phyloP scores from a whole-genome alignment of 495 filamentous ascomycete species.

The Platismatia glauca region DNA sequence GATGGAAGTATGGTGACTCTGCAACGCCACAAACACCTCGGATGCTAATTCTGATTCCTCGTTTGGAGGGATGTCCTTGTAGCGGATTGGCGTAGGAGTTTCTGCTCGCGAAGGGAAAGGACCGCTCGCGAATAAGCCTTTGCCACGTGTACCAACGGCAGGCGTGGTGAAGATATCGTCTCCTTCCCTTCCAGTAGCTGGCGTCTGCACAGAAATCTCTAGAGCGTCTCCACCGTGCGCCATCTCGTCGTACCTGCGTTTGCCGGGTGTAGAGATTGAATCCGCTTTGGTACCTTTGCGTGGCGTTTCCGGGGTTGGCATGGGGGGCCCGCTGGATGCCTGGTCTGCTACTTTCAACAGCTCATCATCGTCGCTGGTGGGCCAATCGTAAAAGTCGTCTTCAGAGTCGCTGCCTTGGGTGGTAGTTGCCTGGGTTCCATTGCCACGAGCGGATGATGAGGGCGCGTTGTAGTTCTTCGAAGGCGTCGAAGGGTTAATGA shows the following conservation, averaged over 20 bases:
- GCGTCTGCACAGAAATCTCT: conserved; percentile 18
- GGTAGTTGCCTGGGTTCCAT: conserved; percentile 15
- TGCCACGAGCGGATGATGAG: conserved; percentile 19
- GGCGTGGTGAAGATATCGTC: conserved; percentile 27
- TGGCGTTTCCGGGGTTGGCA: conserved; percentile 34
- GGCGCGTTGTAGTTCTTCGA: conserved; percentile 22
- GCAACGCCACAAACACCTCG: conserved; percentile 43
- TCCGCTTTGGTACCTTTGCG: conserved; percentile 40
- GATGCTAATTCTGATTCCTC: conserved; percentile 42
- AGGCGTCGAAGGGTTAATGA: conserved; percentile 24
- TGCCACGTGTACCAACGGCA: conserved; percentile 16
- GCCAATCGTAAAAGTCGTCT: conserved; percentile 39
- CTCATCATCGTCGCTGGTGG: conserved; percentile 34
- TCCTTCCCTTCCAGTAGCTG: conserved; percentile 15
- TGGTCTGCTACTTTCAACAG: conserved; percentile 19
- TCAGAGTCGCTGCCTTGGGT: conserved; percentile 31
- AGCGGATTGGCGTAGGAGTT: conserved; percentile 45
- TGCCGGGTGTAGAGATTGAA: conserved; percentile 41
- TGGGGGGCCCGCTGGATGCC: conserved; percentile 17
- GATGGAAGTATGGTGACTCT: conserved; percentile 38
- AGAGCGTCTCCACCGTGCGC: conserved; percentile 16
- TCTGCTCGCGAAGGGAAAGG: conserved; percentile 25
- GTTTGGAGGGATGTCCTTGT: conserved; percentile 30
- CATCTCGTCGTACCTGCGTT: conserved; percentile 41
- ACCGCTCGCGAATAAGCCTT: conserved; percentile 23